Base-by-base conservation (phyloP, 805 yeast species). In the Jamesozyma lodderae region DNA sequence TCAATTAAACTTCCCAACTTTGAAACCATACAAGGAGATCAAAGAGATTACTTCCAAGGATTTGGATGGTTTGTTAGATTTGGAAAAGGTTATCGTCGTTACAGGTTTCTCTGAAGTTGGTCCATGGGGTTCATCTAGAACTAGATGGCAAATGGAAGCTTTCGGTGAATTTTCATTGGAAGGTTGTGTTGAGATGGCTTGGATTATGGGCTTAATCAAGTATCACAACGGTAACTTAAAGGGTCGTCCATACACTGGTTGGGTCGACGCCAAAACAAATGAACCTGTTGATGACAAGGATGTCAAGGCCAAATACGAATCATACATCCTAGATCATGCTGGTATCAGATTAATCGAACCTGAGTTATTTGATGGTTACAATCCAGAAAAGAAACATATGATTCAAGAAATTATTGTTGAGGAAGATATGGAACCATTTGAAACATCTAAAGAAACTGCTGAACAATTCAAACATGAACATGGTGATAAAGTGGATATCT, bases 61-160 rank as follows among this genome's bases (percentile, higher is more conserved):
- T 40, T 72, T 92, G 55, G 88, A 83, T 62, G 96, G 95, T 43
- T 70, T 92, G 73, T 70, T 92, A 51, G 96, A 92, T 60, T 78
- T 90, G 59, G 96, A 88, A 60, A 77, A 77, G 50, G 92, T 87
- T 42, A 75, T 90, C 49, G 99, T 92, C 47, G 90, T 92, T 43
- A 90, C 98, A 33, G 99, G 99, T 67, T 92, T 90, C 70, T 72
- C 96, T 47, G 99, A 92, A 69, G 97, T 92, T 52, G 94, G 96
- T 60, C 98, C 98, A 57, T 94, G 96, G 95, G 98, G 98, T 76
- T 87, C 88, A 63, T 68, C 98, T 27, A 83, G 97, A 75, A 92
- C 98, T 41, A 79, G 98, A 73, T 92, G 98, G 98, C 97, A 92
- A 67, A 92, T 92, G 95, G 98, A 92, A 69, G 85, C 96, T 33